Base-by-base conservation (phyloP, 106 monocot genomes). In the Dendrobium chrysotoxum region DNA sequence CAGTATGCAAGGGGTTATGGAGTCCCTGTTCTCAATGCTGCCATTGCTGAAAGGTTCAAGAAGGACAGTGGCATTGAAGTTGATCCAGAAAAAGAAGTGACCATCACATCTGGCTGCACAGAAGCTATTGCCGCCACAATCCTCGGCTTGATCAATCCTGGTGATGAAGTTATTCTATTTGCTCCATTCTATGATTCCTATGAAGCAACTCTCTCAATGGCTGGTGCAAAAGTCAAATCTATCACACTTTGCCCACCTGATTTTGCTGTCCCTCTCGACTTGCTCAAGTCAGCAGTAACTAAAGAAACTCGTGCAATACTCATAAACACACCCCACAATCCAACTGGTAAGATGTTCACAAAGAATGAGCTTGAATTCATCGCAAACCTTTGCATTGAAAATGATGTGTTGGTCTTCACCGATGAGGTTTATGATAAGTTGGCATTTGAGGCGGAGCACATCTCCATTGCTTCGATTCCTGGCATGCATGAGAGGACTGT, bases 181-280 rank as follows among this genome's bases (percentile, higher is more conserved):
- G 92, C 98, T 53, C 98, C 98, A 39, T 99, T 99, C 82, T 99
- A 95, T 79, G 98, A 99, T 83, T 95, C 91, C n/a, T 99, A 99
- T 76, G 85, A 88, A 78, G 95, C 95, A 79, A 91, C 88, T 13
- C 83, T 99, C 16, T 99, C 98, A 15, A 95, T 99, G 98, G 95
- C 98, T 61, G 95, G 92, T 53, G 95, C 98, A 39, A 91, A 85
- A 61, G 75, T 99, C 40, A 99, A 88, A 44, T 82, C 83, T 57
- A 82, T 99, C 30, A 95, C 94, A 1, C 91, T 99, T n/a, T 85
- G 82, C 5, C 91, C 94, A 75, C 95, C 98, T 4, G 86, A 95
- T 78, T 99, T 99, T 53, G 73, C 91, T 21, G 86, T 95, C 45
- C 95, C 98, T 42, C 18, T 93, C 44, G 80, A 86, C 72, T 92